These are phyloP conservation scores for Immersiella caudata DNA, from an alignment of 495 filamentous ascomycete genomes.

Conservation along the genomic window DNA sequence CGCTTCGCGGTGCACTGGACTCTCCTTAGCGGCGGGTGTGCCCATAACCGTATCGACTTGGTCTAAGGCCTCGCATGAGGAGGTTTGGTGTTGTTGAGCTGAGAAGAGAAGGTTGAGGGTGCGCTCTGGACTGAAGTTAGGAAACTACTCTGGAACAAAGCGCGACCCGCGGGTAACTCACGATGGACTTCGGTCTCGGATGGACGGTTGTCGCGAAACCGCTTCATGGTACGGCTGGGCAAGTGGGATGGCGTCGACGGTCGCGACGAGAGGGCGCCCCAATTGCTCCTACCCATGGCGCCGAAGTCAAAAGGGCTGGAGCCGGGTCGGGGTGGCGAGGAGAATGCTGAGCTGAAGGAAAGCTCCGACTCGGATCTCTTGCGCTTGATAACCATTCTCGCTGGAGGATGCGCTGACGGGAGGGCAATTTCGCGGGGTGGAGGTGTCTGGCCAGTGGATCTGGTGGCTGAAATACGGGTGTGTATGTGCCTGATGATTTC, in stretches of 20 bases:
- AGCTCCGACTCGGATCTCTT: conserved; percentile 56
- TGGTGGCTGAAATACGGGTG: no score
- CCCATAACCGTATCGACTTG: conserved; percentile 7
- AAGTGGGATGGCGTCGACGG: conserved; percentile 37
- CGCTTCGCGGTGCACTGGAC: conserved; percentile 17
- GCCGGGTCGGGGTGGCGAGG: conserved; percentile 37
- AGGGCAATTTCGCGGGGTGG: no score
- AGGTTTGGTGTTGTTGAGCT: conserved; percentile 31
- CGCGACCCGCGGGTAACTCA: conserved; percentile 37
- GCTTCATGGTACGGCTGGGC: conserved; percentile 52
- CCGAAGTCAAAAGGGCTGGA: conserved; percentile 34
- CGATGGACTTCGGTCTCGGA: conserved; percentile 51
- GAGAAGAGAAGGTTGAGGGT: conserved; percentile 52
- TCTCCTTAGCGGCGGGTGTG: conserved; percentile 14
- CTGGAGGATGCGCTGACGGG: background rate
- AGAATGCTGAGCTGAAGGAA: conserved; percentile 44
- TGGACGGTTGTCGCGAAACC: conserved; percentile 53
- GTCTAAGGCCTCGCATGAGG: conserved; percentile 10
- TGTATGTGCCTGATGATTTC: background rate
- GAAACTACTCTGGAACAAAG: background rate
- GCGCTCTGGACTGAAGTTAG: conserved; percentile 39
- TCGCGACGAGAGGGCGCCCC: conserved; percentile 28
- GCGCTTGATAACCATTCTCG: conserved; percentile 52
- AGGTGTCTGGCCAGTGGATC: no score
- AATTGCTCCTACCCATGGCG: conserved; percentile 25